Base-by-base conservation (phyloP, 2,329 filamentous ascomycete genomes). In the Aspergillus aculeatinus region DNA sequence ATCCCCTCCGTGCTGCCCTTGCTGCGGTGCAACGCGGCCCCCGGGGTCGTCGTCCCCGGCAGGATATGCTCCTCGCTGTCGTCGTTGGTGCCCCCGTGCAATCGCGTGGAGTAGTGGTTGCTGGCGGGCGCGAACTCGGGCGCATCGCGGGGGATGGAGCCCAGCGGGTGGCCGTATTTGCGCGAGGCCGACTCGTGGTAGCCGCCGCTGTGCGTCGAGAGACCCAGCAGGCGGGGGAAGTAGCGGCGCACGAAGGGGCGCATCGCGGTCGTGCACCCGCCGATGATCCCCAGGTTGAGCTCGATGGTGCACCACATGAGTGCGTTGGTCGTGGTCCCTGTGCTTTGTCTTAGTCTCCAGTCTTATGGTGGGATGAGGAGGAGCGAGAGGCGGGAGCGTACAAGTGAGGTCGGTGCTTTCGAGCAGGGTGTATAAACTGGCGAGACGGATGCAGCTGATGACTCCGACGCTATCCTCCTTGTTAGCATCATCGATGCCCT, bases 231-330 rank as follows among this genome's bases (percentile, higher is more conserved):
- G 27, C 60, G 61, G 51, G 71, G 71, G 52, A 69, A 65, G 64
- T 71, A 72, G 54, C 60, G 63, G 49, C 67, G 65, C 29, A 70
- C 58, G 48, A 74, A 71, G 0, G 70, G 71, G 21, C 70, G 63
- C 55, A 73, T 65, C 5, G 69, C 70, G 25, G 70, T 70, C 5
- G 71, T 62, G 60, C 67, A 72, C 57, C 70, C 71, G 25, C 67
- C 65, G 44, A 63, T 62, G 19, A 74, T 70, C 14, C 68, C 67
- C 1, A 73, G 62, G 47, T 73, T 72, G 10, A 70, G 51, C 57
- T 74, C 71, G 57, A 73, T 67, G 4, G 66, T 63, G 31, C 68
- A 70, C 67, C 70, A 73, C 62, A 71, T 63, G 1, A 68, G 60
- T 1, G 69, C 67, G 29, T 68, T 59, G 1, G 63, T 67, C 3